phyloP scores from a whole-genome alignment of 2,329 filamentous ascomycete genomes.

The Madurella mycetomatis region DNA sequence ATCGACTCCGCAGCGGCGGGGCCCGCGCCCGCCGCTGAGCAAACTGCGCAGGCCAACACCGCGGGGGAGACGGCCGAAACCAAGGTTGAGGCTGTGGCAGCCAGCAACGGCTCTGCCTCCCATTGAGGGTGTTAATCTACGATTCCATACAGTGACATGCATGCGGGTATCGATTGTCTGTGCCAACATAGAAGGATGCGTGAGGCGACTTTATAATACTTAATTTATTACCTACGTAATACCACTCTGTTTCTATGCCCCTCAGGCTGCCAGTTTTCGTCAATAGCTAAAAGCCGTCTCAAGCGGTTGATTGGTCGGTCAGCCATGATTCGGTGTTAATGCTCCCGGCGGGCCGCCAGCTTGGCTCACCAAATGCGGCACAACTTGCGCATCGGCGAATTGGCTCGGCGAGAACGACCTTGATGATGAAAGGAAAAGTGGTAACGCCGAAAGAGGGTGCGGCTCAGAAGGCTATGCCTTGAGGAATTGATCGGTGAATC shows the following conservation, averaged over 20 bases:
- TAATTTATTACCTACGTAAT: background rate
- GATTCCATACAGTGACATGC: background rate
- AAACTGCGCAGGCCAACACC: background rate
- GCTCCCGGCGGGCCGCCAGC: too few species aligned
- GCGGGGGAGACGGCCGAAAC: conserved; percentile 5
- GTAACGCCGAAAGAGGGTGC: background rate
- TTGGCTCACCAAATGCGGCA: background rate
- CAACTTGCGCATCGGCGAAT: background rate
- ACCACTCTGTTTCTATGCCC: background rate
- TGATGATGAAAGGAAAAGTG: background rate
- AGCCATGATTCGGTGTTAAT: background rate
- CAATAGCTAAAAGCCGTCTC: too few species aligned
- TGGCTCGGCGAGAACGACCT: background rate
- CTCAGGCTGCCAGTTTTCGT: too few species aligned
- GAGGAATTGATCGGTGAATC: too few species aligned
- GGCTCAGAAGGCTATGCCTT: too few species aligned
- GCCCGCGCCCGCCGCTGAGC: background rate
- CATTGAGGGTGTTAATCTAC: background rate
- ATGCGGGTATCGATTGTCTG: background rate
- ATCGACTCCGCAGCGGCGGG: background rate
- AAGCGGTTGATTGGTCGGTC: too few species aligned
- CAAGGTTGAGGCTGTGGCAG: conserved; percentile 2
- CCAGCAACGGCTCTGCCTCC: conserved; percentile 1
- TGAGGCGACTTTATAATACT: too few species aligned
- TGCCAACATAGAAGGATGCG: too few species aligned